phyloP scores from a whole-genome alignment of 441 rosid species.

The Populus tomentosa region DNA sequence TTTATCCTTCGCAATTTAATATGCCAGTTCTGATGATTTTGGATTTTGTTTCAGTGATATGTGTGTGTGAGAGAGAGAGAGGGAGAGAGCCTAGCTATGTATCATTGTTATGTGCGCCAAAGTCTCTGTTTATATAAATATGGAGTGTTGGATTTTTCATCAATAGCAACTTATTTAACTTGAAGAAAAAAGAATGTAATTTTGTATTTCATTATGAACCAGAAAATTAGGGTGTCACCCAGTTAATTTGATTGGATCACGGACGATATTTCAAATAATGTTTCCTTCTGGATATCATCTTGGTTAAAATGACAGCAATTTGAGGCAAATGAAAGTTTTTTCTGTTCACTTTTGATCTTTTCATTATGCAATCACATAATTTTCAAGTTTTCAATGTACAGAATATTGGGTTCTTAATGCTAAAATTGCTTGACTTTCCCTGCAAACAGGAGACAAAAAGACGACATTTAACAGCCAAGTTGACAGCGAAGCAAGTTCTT shows the following conservation, averaged over 20 bases:
- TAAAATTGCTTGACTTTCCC: slow-evolving; percentile 11
- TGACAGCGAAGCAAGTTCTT: slow-evolving; percentile 76
- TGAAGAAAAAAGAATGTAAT: not conserved
- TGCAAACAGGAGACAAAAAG: slow-evolving; percentile 73
- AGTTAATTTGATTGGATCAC: not conserved
- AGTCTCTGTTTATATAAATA: no score
- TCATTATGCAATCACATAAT: not conserved
- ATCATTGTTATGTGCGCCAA: no score
- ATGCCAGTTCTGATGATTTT: no score
- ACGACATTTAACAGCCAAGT: slow-evolving; percentile 55
- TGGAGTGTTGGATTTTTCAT: not conserved
- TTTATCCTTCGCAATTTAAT: no score
- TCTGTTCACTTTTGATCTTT: not conserved
- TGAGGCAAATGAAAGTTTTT: not conserved
- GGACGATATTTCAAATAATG: not conserved
- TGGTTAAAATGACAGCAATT: not conserved
- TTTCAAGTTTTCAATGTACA: not conserved
- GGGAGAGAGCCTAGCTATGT: no score
- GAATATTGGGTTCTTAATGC: slow-evolving; percentile 1
- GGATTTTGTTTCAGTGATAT: no score
- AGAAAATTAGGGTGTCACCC: not conserved
- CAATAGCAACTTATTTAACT: not conserved
- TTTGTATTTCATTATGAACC: not conserved
- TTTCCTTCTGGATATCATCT: not conserved
- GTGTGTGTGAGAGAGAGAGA: no score